Evolutionary conservation across 768 basidiomycete species (phyloP).

Genomic region (Gyrodon lividus): DNA sequence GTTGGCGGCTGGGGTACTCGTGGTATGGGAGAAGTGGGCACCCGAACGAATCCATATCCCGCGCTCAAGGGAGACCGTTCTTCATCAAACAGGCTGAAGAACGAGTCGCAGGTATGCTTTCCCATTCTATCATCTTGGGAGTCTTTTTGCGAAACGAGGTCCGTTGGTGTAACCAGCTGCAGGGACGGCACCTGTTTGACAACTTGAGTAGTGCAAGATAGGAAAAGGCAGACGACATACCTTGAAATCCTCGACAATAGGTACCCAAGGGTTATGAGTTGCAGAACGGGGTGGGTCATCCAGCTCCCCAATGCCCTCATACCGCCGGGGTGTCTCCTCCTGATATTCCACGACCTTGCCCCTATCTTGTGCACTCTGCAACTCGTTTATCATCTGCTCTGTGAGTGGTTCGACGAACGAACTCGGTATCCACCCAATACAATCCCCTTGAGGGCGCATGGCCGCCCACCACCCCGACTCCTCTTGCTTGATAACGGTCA

Average conservation of each 20-base stretch:
- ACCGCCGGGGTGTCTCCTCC: slow-evolving; percentile 44
- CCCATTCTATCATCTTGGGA: slow-evolving; percentile 1
- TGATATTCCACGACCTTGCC: slow-evolving; percentile 41
- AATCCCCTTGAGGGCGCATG: slow-evolving; percentile 48
- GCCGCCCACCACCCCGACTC: slow-evolving; percentile 84
- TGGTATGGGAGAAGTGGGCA: slow-evolving; percentile 38
- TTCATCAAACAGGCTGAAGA: slow-evolving; percentile 6
- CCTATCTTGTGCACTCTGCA: neutral
- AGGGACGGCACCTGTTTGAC: slow-evolving; percentile 13
- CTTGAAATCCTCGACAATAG: slow-evolving; percentile 16
- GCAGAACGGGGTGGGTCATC: slow-evolving; percentile 12
- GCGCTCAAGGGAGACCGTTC: slow-evolving; percentile 5
- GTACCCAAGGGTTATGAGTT: slow-evolving; percentile 20
- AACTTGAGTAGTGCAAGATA: slow-evolving; percentile 10
- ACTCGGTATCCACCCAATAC: slow-evolving; percentile 75
- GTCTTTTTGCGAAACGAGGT: slow-evolving; percentile 11
- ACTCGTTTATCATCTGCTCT: neutral
- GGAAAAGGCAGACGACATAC: slow-evolving; percentile 7
- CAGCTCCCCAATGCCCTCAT: neutral
- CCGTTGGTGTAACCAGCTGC: slow-evolving; percentile 19
- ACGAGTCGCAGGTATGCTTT: slow-evolving; percentile 6
- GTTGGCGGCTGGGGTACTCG: slow-evolving; percentile 40
- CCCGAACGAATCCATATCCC: neutral
- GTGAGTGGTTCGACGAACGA: slow-evolving; percentile 60
- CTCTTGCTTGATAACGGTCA: slow-evolving; percentile 67